Evolutionary conservation across 352 stramenopile species (phyloP), one percentile per base, ranked within the genome.

Genomic region (Globisporangium megalacanthum): DNA sequence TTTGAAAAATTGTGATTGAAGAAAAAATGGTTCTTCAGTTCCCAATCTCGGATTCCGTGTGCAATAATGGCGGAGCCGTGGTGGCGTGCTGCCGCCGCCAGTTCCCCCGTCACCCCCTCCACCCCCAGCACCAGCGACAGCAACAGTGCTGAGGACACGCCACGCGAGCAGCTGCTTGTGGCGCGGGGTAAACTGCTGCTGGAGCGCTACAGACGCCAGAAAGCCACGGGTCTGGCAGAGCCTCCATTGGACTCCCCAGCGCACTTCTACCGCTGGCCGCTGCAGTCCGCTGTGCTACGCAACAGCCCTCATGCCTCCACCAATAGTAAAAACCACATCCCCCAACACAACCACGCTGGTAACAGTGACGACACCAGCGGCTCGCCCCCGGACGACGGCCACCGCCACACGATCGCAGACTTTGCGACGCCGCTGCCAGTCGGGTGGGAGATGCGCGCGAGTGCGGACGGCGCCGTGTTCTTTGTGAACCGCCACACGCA

Each of bases 371-470:
- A 73, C 50, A 70, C 77, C 47, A 71, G 71, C 48, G 57, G 69
- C 19, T 61, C 84, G 1, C 79, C 83, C 1, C 73, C 70, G 0
- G 79, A 90, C 49, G 79, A 90, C 51, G 78, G 78, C 6, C 62
- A 52, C 10, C 73, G 79, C 42, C 77, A 92, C 44, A 74, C 68
- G 17, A 84, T 92, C 17, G 66, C 89, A 13, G 83, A 92, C 58
- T 92, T 92, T 46, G 75, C 80, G 29, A 93, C 79, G 3, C 80
- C 78, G 2, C 44, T 93, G 20, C 80, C 83, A 19, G 68, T 73
- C 59, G 83, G 80, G 0, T 93, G 83, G 83, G 83, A 93, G 56
- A 93, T 93, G 83, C 79, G 80, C 0, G 83, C 89, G 1, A 91
- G 80, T 0, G 77, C 75, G 15, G 70, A 64, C 1, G 83, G 83